Base-by-base conservation (phyloP, 495 filamentous ascomycete genomes). In the Talaromyces liani region DNA sequence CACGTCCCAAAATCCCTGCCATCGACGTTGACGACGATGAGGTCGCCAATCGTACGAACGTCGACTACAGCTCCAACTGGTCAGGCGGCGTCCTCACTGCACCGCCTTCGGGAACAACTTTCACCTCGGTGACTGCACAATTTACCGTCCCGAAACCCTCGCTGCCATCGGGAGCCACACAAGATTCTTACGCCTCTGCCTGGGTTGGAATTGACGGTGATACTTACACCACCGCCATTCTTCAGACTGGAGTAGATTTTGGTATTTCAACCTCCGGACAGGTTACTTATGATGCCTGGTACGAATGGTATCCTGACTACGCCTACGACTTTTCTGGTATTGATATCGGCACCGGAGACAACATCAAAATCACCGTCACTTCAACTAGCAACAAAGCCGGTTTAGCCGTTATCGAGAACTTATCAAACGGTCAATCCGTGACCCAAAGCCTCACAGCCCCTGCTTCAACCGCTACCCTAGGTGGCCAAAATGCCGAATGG, bases 181-280 rank as follows among this genome's bases (percentile, higher is more conserved):
- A 36, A 61, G 79, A 62, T 16, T 62, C 60, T 2, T 62, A 81
- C 29, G 82, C 80, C 1, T 83, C 84, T 1, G 84, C 82, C 10
- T 88, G 85, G 86, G 85, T 87, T 14, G 83, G 83, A 14, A 85
- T 87, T 51, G 84, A 87, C 63, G 85, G 83, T 4, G 81, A 84
- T 66, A 86, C 83, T 6, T 87, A 83, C 71, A 70, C 69, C 60
- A 75, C 72, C 8, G 82, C 85, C 2, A 85, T 87, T 60, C 70
- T 89, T 39, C 83, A 87, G 67, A 84, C 85, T 0, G 87, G 87
- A 10, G 72, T 87, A 10, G 86, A 88, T 65, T 83, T 84, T 65
- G 83, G 79, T 55, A 70, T 82, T 25, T 49, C 57, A 22, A 66
- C 73, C 14, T 65, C 71, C 45, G 74, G 73, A 6, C 27, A 71